Percentiles rank a stretch among this genome's conserved stretches.
Evolutionary conservation across 768 basidiomycete species (phyloP).

Genomic region (Megacollybia marginata): DNA sequence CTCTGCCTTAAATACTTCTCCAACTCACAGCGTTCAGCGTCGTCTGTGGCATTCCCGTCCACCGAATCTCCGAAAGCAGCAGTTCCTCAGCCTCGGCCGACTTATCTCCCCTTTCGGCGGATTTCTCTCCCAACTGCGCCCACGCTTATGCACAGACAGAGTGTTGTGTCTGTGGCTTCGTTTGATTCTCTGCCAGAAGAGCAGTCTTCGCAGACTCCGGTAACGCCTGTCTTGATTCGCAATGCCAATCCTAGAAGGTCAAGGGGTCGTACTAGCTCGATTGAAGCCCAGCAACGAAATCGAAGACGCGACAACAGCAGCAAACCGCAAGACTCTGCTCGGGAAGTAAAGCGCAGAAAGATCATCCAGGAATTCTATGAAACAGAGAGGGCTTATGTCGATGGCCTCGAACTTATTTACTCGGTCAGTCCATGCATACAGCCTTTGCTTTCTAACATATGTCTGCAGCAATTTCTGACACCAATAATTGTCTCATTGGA

Average conservation of each 20-base stretch:
- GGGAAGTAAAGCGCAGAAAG: conserved; percentile 51
- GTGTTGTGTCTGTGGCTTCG: conserved; percentile 64
- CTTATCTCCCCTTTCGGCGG: conserved; percentile 54
- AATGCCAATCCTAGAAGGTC: conserved; percentile 18
- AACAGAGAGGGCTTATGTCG: conserved; percentile 75
- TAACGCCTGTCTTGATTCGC: conserved; percentile 25
- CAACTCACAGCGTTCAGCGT: too few species aligned
- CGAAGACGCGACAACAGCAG: conserved; percentile 21
- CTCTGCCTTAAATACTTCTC: too few species aligned
- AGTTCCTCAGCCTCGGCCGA: conserved; percentile 28
- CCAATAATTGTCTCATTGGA: conserved; percentile 76
- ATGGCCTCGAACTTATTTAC: conserved; percentile 78
- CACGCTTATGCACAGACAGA: conserved; percentile 48
- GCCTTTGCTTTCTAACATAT: not conserved
- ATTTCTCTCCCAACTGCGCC: conserved; percentile 54
- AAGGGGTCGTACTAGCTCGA: conserved; percentile 31
- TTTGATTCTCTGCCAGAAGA: conserved; percentile 67
- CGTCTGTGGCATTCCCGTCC: too few species aligned
- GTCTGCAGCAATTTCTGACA: conserved; percentile 65
- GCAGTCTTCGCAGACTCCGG: conserved; percentile 14
- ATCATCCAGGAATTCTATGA: conserved; percentile 76
- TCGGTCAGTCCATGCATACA: conserved; percentile 36
- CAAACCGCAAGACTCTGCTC: conserved; percentile 39
- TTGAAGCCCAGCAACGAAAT: conserved; percentile 27
- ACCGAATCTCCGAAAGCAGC: too few species aligned